Base-by-base conservation (phyloP, 2,329 filamentous ascomycete species). In the Colletotrichum karsti region DNA sequence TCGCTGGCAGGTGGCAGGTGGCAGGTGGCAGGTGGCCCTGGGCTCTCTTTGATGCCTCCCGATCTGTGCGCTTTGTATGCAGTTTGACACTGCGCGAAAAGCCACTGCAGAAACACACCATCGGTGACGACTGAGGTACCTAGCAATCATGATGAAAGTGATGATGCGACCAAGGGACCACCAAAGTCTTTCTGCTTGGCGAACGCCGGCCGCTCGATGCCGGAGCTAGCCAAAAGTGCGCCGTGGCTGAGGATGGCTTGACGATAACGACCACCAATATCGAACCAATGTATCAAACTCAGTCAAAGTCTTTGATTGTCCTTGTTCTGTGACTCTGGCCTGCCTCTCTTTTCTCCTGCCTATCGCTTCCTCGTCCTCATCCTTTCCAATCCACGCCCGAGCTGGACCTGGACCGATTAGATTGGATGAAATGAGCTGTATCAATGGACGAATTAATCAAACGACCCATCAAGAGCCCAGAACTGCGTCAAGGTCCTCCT, bases 141-240 rank as follows among this genome's bases (percentile, higher is more conserved):
- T 50, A n/a, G 28, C 26, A 24, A 28, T 50, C 18, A 24, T 28
- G 26, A 22, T 46, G 42, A 22, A 22, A 46, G 8, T 30, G 15
- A 24, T 50, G n/a, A 28, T 48, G 7, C 15, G 44, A 26, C 24
- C 44, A 9, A 9, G 24, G 24, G 13, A 44, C 41, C 18, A n/a
- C 44, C 33, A 26, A 18, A 22, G 24, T 28, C 24, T 50, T 9
- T 10, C 26, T 50, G 53, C 65, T 67, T 64, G 60, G 64, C 65
- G 28, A 22, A 41, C 39, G 60, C 59, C 58, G 10, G 42, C 37
- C 44, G 20, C 63, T 59, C 35, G 44, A 67, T 67, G 65, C 65
- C 65, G 65, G 65, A 18, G 33, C 65, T 68, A 68, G 46, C 46
- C 53, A 44, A 58, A 68, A 59, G 57, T 50, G 15, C 9, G n/a